Evolutionary conservation across 495 filamentous ascomycete species (phyloP).

Genomic region (Aspergillus affinis): DNA sequence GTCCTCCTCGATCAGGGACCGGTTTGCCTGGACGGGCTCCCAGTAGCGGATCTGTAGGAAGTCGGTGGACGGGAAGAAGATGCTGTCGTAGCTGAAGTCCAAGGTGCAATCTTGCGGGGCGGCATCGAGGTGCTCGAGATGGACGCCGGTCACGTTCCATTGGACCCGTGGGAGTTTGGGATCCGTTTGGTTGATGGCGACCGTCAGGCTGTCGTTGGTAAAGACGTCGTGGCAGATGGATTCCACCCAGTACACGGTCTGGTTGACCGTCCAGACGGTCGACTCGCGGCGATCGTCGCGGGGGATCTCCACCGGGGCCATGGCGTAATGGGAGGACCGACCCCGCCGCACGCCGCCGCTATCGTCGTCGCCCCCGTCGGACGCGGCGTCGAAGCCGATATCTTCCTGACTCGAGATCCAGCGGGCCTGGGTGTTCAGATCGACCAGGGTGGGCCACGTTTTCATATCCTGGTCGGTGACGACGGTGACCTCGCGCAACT

Average conservation of each 20-base stretch:
- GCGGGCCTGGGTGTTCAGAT: conserved; percentile 30
- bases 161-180: conserved; percentile 20
- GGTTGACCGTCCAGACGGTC: conserved; percentile 38
- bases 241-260: conserved; percentile 41
- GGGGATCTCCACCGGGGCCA: conserved; percentile 40
- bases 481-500: conserved; percentile 33
- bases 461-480: conserved; percentile 27
- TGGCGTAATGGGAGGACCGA: conserved; percentile 33
- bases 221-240: conserved; percentile 27
- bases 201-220: conserved; percentile 23
- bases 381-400: conserved; percentile 23
- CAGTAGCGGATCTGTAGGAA: conserved; percentile 43
- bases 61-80: conserved; percentile 33
- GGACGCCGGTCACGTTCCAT: conserved; percentile 34
- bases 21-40: conserved; percentile 31
- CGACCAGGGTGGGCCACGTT: conserved; percentile 35
- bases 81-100: conserved; percentile 35
- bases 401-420: conserved; percentile 39
- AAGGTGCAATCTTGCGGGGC: conserved; percentile 22
- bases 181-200: conserved; percentile 24
- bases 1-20: conserved; percentile 9
- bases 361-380: conserved; percentile 23
- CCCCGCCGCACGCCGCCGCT: conserved; percentile 24
- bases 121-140: conserved; percentile 20
- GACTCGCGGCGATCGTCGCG: conserved; percentile 19